Conservation (phyloP, 495 filamentous ascomycete genomes). For the Podospora didyma region DNA sequence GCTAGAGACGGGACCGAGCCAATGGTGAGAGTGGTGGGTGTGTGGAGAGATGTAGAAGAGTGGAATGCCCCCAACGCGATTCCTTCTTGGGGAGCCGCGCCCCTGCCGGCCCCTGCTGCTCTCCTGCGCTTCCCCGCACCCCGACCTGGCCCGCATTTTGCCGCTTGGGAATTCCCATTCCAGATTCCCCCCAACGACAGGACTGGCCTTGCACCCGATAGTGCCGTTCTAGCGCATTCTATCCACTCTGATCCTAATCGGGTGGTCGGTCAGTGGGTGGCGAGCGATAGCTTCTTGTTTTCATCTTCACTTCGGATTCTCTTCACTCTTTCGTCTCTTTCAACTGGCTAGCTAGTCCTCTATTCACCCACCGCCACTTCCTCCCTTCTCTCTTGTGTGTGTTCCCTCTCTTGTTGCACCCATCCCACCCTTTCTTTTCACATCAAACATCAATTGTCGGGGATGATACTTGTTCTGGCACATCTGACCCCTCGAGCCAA, state of each 20-base stretch:
- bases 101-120: background rate
- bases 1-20: conserved; percentile 10
- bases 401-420: background rate
- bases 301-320: too few relatives aligned
- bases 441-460: background rate
- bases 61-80: background rate
- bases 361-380: background rate
- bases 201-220: background rate
- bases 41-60: background rate
- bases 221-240: background rate
- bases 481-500: background rate
- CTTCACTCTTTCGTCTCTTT: too few relatives aligned
- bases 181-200: background rate
- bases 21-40: conserved; percentile 1
- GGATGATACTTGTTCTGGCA: background rate
- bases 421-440: background rate
- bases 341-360: too few relatives aligned
- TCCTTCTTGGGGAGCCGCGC: background rate
- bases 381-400: background rate
- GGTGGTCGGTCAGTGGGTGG: too few relatives aligned
- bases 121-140: background rate
- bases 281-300: too few relatives aligned
- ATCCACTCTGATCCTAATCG: background rate
- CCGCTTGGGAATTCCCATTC: conserved; percentile 3
- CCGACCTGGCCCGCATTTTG: conserved; percentile 9